Conservation (phyloP, 164 flowering plant species). For the Saururus chinensis region DNA sequence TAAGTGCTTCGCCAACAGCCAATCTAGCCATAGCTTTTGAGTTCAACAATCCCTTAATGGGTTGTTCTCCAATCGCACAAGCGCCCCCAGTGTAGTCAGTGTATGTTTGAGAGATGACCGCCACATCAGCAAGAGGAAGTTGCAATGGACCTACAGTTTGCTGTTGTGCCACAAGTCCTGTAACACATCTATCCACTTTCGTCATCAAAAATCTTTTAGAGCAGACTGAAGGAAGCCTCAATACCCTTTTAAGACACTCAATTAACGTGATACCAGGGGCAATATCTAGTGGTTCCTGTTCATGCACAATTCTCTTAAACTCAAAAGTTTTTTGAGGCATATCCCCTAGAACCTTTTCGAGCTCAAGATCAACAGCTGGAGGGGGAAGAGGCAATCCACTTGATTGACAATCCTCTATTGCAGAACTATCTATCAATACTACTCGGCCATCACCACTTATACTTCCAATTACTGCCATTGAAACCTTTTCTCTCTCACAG, state of each 20-base stretch:
- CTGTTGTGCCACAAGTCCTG: constrained; percentile 97
- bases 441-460: constrained; percentile 73
- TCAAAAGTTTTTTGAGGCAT: constrained; percentile 92
- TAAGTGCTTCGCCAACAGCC: constrained; percentile 93
- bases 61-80: constrained; percentile 93
- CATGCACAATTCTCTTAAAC: constrained; percentile 34
- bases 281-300: constrained; percentile 66
- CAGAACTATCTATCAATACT: constrained; percentile 59
- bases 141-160: constrained; percentile 95
- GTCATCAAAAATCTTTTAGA: constrained; percentile 90
- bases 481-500: constrained; percentile 83
- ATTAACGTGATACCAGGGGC: constrained; percentile 72
- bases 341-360: constrained; percentile 85
- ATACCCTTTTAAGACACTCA: constrained; percentile 73
- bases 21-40: constrained; percentile 92
- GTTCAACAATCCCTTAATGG: constrained; percentile 73
- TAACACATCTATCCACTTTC: constrained; percentile 94
- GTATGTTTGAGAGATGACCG: constrained; percentile 79
- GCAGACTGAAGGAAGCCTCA: constrained; percentile 81
- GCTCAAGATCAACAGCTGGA: constrained; percentile 91
- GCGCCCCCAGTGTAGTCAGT: constrained; percentile 80
- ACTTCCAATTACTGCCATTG: constrained; percentile 87
- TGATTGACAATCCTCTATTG: constrained; percentile 28
- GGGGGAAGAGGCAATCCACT: constrained; percentile 59
- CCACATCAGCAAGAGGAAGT: constrained; percentile 90